Conservation (phyloP, 805 yeast genomes). For the Yarrowia bubula region DNA sequence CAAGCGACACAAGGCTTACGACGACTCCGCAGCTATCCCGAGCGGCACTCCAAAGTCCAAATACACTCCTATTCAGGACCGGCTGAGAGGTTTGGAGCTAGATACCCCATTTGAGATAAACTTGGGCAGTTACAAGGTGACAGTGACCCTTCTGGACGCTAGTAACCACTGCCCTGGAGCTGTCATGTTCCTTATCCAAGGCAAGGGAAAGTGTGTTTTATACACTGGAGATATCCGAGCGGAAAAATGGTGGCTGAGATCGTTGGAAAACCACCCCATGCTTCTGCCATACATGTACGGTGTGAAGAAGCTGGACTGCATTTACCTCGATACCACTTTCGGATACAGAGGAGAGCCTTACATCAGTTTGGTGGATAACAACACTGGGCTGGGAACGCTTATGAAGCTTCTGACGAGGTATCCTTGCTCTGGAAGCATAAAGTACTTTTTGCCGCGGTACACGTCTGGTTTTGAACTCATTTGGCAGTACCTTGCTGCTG, state of each 20-base stretch:
- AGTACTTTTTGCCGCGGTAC: constrained; percentile 2
- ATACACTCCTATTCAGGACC: neutral
- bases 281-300: constrained; percentile 11
- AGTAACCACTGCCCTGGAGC: constrained; percentile 26
- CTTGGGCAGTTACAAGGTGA: neutral
- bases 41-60: neutral
- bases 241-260: constrained; percentile 18
- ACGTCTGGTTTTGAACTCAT: constrained; percentile 17
- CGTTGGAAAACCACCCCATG: constrained; percentile 8
- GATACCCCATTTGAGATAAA: constrained; percentile 1
- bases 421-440: neutral
- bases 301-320: constrained; percentile 8
- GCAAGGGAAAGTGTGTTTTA: neutral
- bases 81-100: neutral
- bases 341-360: constrained; percentile 21
- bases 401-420: neutral
- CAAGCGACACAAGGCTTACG: constrained; percentile 14
- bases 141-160: constrained; percentile 4
- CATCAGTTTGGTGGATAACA: neutral
- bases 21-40: neutral
- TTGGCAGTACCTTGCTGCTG: constrained; percentile 16
- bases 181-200: constrained; percentile 21
- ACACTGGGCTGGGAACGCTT: neutral
- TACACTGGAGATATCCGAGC: constrained; percentile 24
- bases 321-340: constrained; percentile 19